Conservation (phyloP, 1,139 yeast genomes). For the Kodamaea plutei region DNA sequence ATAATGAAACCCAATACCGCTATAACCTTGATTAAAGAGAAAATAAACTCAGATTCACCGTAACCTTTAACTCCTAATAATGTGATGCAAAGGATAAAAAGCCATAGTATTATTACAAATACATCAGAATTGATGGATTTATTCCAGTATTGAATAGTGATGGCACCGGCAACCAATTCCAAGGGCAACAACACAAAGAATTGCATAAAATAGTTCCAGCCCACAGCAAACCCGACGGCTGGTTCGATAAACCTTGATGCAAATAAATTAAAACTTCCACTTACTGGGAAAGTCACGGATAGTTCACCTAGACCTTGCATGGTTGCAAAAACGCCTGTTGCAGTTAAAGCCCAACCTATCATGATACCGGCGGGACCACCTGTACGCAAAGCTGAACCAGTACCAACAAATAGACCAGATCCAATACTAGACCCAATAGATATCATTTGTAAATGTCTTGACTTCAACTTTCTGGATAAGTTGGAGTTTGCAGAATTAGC, state of each 20-base stretch:
- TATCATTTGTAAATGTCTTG: slow-evolving; percentile 58
- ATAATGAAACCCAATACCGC: slow-evolving; percentile 41
- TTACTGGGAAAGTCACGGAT: slow-evolving; percentile 35
- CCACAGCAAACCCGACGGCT: slow-evolving; percentile 40
- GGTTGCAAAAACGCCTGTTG: slow-evolving; percentile 22
- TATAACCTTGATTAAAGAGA: slow-evolving; percentile 34
- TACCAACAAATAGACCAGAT: slow-evolving; percentile 46
- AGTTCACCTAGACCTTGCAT: slow-evolving; percentile 43
- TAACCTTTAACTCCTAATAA: slow-evolving; percentile 40
- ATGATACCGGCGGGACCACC: slow-evolving; percentile 81
- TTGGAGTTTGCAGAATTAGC: slow-evolving; percentile 37
- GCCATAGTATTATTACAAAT: slow-evolving; percentile 37
- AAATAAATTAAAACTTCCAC: slow-evolving; percentile 38
- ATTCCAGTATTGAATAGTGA: slow-evolving; percentile 41
- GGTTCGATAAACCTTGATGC: slow-evolving; percentile 41
- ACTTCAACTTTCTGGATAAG: slow-evolving; percentile 30
- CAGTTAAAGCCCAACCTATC: slow-evolving; percentile 34
- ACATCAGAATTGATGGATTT: slow-evolving; percentile 33
- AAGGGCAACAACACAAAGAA: slow-evolving; percentile 21
- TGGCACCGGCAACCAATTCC: slow-evolving; percentile 37
- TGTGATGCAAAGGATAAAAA: slow-evolving; percentile 32
- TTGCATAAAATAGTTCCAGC: slow-evolving; percentile 42
- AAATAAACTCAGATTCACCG: slow-evolving; percentile 43
- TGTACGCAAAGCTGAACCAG: slow-evolving; percentile 30
- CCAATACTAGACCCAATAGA: slow-evolving; percentile 68